These are phyloP conservation scores for Aegilops umbellulata DNA, from an alignment of 176 grass and related monocot genomes.

Conservation along the genomic window DNA sequence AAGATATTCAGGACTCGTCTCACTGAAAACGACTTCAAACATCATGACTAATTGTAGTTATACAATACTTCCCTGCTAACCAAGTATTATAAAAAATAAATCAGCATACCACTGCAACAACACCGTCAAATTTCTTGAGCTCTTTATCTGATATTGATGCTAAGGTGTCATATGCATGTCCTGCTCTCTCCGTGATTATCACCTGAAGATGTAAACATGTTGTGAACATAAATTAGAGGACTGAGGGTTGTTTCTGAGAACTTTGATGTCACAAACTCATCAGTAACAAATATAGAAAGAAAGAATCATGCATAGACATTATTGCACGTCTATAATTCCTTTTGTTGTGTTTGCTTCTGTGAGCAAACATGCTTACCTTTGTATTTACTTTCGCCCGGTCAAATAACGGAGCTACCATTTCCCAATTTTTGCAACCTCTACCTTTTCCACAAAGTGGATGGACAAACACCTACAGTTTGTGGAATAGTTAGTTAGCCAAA, in stretches of 20 bases:
- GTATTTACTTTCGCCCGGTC: constrained; percentile 66
- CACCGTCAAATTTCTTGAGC: constrained; percentile 77
- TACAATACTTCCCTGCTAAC: not conserved
- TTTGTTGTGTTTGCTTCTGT: not conserved
- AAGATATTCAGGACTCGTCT: not conserved
- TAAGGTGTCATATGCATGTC: constrained; percentile 76
- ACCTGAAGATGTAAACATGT: constrained; percentile 54
- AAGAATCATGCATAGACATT: not conserved
- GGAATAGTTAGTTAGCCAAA: not conserved
- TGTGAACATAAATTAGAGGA: constrained; percentile 10
- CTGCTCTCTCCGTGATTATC: constrained; percentile 73
- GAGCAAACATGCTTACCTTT: constrained; percentile 46
- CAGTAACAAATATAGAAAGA: not conserved
- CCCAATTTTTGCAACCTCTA: constrained; percentile 70
- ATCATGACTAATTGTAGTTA: not conserved
- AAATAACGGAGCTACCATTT: constrained; percentile 79
- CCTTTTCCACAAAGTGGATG: constrained; percentile 96
- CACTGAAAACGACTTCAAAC: constrained; percentile 16
- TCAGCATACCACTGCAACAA: constrained; percentile 80
- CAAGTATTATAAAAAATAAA: constrained; percentile 17
- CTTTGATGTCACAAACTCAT: not conserved
- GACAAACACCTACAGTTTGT: constrained; percentile 76
- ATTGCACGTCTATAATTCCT: not conserved
- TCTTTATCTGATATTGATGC: constrained; percentile 69
- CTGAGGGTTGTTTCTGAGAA: not conserved